These are phyloP conservation scores for Penicillium verhagenii DNA, from an alignment of 495 filamentous ascomycete genomes.

Conservation along the genomic window DNA sequence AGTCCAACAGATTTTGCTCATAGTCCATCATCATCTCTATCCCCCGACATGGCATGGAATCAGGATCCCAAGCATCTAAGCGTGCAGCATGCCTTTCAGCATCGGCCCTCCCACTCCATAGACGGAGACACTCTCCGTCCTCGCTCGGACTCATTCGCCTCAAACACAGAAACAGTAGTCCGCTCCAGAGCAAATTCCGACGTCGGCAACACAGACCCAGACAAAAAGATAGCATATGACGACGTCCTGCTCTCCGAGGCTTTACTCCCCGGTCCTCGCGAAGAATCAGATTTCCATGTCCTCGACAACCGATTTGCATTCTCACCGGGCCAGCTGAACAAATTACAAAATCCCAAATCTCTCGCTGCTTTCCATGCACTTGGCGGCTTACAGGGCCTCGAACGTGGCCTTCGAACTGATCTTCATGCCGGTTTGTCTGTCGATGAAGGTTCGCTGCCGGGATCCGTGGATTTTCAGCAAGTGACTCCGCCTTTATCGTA, in stretches of 20 bases:
- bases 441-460: conserved; percentile 60
- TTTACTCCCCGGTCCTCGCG: conserved; percentile 64
- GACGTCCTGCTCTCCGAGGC: conserved; percentile 52
- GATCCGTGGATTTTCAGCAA: conserved; percentile 59
- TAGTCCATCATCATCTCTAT: conserved; percentile 24
- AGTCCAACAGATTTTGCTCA: conserved; percentile 24
- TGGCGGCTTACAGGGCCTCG: conserved; percentile 65
- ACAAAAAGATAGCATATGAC: conserved; percentile 37
- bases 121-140: conserved; percentile 52
- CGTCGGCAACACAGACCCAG: conserved; percentile 23
- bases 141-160: conserved; percentile 48
- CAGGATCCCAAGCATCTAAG: conserved; percentile 26
- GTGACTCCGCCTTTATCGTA: conserved; percentile 43
- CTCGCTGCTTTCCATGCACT: conserved; percentile 66
- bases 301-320: conserved; percentile 70
- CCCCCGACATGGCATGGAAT: conserved; percentile 30
- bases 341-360: conserved; percentile 74
- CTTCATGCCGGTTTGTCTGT: conserved; percentile 61
- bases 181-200: conserved; percentile 46
- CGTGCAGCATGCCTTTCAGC: conserved; percentile 37
- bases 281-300: conserved; percentile 62
- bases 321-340: conserved; percentile 67
- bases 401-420: conserved; percentile 66
- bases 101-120: conserved; percentile 40
- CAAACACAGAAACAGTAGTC: conserved; percentile 36